Evolutionary conservation across 2,329 filamentous ascomycete species (phyloP).

Genomic region (Boeremia lycopersici): DNA sequence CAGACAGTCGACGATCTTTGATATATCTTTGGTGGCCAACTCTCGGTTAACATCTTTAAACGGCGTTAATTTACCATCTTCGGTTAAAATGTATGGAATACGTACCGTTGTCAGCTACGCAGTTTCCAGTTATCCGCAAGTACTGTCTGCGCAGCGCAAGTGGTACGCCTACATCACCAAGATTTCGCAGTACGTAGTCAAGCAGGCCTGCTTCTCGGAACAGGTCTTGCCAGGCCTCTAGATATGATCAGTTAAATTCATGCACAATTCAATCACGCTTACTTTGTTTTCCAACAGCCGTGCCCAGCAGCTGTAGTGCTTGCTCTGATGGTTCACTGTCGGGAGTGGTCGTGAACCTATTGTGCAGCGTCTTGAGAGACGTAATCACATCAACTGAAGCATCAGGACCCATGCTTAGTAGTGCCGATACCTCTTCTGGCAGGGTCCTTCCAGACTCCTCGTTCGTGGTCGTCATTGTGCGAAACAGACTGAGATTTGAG

Average conservation of each 20-base stretch:
- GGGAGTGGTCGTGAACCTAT: conserved; percentile 2
- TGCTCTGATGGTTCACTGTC: conserved; percentile 1
- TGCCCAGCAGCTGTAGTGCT: conserved; percentile 37
- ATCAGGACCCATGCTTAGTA: conserved; percentile 1
- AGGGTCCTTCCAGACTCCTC: not conserved
- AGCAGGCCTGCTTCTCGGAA: conserved; percentile 39
- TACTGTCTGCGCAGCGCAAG: conserved; percentile 38
- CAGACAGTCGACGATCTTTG: conserved; percentile 36
- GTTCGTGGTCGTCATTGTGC: conserved; percentile 2
- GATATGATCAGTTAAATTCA: conserved; percentile 29
- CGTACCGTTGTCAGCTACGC: conserved; percentile 46
- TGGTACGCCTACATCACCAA: conserved; percentile 29
- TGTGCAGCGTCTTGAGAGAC: conserved; percentile 1
- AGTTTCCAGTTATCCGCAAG: conserved; percentile 47
- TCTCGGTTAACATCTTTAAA: conserved; percentile 41
- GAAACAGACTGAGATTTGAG: not conserved
- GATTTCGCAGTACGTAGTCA: conserved; percentile 29
- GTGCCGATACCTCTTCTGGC: conserved; percentile 1
- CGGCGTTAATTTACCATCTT: conserved; percentile 23
- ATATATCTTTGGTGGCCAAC: conserved; percentile 31
- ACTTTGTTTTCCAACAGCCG: conserved; percentile 43
- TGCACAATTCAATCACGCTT: not conserved
- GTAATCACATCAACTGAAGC: not conserved
- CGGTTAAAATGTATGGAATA: not conserved
- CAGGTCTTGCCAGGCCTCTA: conserved; percentile 40